A percentile compares a stretch with the other conserved stretches of the same genome.
Conservation (phyloP, 2,329 filamentous ascomycete species). For the Annulohypoxylon truncatum region DNA sequence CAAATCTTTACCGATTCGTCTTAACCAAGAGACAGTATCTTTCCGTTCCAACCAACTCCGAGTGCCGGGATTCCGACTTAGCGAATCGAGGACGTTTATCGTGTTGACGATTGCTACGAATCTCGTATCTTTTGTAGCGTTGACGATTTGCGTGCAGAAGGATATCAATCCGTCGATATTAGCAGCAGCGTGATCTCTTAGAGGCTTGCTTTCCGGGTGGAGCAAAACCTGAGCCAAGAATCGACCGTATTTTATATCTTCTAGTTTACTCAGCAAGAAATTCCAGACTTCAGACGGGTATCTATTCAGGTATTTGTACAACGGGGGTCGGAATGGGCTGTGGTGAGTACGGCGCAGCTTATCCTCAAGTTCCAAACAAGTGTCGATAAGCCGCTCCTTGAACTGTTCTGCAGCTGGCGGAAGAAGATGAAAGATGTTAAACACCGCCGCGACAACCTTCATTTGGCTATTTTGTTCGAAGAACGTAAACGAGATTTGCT, state of each 20-base stretch:
- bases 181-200: constrained; percentile 79
- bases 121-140: constrained; percentile 75
- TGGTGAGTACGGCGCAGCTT: constrained; percentile 86
- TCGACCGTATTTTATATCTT: constrained; percentile 87
- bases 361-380: constrained; percentile 88
- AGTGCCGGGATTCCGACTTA: constrained; percentile 74
- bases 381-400: constrained; percentile 88
- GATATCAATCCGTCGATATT: constrained; percentile 79
- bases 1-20: constrained; percentile 78
- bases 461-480: constrained; percentile 93
- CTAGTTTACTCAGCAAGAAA: constrained; percentile 81
- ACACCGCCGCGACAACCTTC: constrained; percentile 93
- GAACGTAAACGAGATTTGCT: constrained; percentile 93
- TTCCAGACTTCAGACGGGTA: constrained; percentile 90
- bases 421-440: constrained; percentile 97
- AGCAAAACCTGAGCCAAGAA: constrained; percentile 89
- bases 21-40: constrained; percentile 70
- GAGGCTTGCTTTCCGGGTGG: constrained; percentile 76
- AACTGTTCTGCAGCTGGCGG: constrained; percentile 91
- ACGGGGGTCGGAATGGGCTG: constrained; percentile 89
- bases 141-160: constrained; percentile 71
- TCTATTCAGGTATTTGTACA: constrained; percentile 93
- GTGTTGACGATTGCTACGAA: constrained; percentile 82
- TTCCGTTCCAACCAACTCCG: constrained; percentile 78
- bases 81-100: constrained; percentile 84